Percentiles rank a stretch among this genome's conserved stretches.
Evolutionary conservation across 345 rosid species (phyloP).

Genomic region (Acer saccharum): DNA sequence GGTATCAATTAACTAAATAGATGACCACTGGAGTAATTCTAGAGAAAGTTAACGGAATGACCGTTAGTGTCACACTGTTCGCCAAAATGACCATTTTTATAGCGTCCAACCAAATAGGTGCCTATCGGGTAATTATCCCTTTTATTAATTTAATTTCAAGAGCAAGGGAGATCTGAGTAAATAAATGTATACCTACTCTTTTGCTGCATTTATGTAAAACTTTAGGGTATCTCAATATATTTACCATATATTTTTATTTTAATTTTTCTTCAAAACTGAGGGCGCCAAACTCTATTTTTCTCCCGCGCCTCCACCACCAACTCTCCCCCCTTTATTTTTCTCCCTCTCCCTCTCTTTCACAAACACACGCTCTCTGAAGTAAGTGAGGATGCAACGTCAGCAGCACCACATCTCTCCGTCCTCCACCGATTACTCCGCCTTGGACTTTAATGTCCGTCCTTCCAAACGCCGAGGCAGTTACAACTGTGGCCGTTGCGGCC

Average conservation of each 20-base stretch:
- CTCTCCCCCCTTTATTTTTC: slow-evolving; percentile 23
- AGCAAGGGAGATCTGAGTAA: too few relatives aligned
- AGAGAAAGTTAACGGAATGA: too few relatives aligned
- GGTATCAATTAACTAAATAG: too few relatives aligned
- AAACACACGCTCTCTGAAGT: neutral
- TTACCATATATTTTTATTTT: neutral
- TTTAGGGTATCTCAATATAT: too few relatives aligned
- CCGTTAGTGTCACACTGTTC: too few relatives aligned
- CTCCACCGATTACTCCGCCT: slow-evolving; percentile 42
- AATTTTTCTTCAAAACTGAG: slow-evolving; percentile 32
- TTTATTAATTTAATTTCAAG: too few relatives aligned
- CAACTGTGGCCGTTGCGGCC: slow-evolving; percentile 97
- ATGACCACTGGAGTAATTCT: too few relatives aligned
- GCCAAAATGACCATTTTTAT: too few relatives aligned
- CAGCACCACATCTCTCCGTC: slow-evolving; percentile 53
- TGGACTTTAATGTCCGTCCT: slow-evolving; percentile 42
- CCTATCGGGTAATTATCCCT: too few relatives aligned
- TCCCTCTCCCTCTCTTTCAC: slow-evolving; percentile 17
- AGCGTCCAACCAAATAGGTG: too few relatives aligned
- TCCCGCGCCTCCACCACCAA: slow-evolving; percentile 56
- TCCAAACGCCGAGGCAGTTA: slow-evolving; percentile 80
- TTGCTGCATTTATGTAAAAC: too few relatives aligned
- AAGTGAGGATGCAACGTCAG: slow-evolving; percentile 22
- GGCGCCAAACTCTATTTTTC: slow-evolving; percentile 56
- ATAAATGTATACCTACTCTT: too few relatives aligned